Evolutionary conservation across 108 stramenopile species (phyloP).

Genomic region (Pseudonitzschia pungens): DNA sequence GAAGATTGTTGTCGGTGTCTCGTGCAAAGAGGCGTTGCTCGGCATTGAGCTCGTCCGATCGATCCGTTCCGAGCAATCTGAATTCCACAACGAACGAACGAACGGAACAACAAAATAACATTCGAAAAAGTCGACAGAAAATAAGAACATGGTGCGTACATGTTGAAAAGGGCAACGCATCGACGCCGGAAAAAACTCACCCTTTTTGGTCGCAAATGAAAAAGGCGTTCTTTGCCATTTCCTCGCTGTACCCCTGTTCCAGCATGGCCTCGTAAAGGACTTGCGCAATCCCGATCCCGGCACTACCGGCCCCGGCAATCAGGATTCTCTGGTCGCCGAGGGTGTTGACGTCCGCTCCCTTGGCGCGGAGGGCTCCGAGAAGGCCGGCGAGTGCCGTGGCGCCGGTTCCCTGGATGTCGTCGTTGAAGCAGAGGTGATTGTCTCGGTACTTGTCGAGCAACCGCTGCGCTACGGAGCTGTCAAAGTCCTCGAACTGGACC

Average conservation of each 20-base stretch:
- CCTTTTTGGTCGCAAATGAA: slow-evolving; percentile 85
- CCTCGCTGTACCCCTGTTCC: slow-evolving; percentile 76
- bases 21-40: slow-evolving; percentile 79
- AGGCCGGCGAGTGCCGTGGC: slow-evolving; percentile 87
- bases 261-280: slow-evolving; percentile 84
- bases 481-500: slow-evolving; percentile 99
- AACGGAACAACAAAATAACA: neutral
- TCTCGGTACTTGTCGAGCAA: slow-evolving; percentile 92
- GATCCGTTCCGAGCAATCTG: slow-evolving; percentile 66
- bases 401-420: slow-evolving; percentile 98
- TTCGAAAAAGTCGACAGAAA: neutral
- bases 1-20: slow-evolving; percentile 59
- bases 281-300: slow-evolving; percentile 92
- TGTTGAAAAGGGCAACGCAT: neutral
- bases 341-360: slow-evolving; percentile 60
- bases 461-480: slow-evolving; percentile 75
- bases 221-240: slow-evolving; percentile 77
- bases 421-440: slow-evolving; percentile 94
- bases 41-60: slow-evolving; percentile 50
- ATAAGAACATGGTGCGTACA: neutral
- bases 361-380: slow-evolving; percentile 78
- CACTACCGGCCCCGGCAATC: slow-evolving; percentile 91
- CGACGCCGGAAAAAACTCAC: slow-evolving; percentile 31
- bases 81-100: neutral
- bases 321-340: slow-evolving; percentile 88